These are phyloP conservation scores for Coemansia sp. DNA, from an alignment of 192 early-diverging fungal genomes.

Conservation along the genomic window DNA sequence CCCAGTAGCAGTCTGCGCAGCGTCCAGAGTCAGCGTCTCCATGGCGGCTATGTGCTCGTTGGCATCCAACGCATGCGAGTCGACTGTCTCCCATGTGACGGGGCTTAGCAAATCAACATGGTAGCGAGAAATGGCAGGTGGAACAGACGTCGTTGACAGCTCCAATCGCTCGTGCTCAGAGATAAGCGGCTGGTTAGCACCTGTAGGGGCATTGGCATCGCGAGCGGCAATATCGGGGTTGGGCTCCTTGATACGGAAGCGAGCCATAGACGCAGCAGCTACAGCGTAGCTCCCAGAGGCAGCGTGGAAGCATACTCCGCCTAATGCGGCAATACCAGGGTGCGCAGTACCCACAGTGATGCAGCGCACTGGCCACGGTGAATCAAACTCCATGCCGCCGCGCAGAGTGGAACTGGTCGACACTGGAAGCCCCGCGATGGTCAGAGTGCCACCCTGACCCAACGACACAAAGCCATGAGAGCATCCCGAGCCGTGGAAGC, in stretches of 20 bases:
- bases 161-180: slow-evolving; percentile 45
- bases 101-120: slow-evolving; percentile 90
- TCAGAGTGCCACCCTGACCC: slow-evolving; percentile 46
- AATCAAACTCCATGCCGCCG: slow-evolving; percentile 49
- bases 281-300: slow-evolving; percentile 81
- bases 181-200: slow-evolving; percentile 26
- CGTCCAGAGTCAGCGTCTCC: slow-evolving; percentile 80
- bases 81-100: slow-evolving; percentile 93
- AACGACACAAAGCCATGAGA: slow-evolving; percentile 47
- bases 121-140: slow-evolving; percentile 68
- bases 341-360: slow-evolving; percentile 50
- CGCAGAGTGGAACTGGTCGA: slow-evolving; percentile 21
- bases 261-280: slow-evolving; percentile 66
- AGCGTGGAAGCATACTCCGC: slow-evolving; percentile 84
- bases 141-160: slow-evolving; percentile 56
- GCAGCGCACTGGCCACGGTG: slow-evolving; percentile 53
- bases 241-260: slow-evolving; percentile 76
- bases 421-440: slow-evolving; percentile 31
- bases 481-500: slow-evolving; percentile 47
- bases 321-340: slow-evolving; percentile 48
- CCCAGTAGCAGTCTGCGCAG: slow-evolving; percentile 83
- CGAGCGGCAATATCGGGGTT: slow-evolving; percentile 59
- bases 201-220: slow-evolving; percentile 19
- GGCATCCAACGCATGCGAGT: slow-evolving; percentile 73
- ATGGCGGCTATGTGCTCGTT: slow-evolving; percentile 85